Evolutionary conservation across 73 alveolate species (phyloP), one percentile per base, ranked within the genome.

Genomic region (Tetrahymena thermophila): DNA sequence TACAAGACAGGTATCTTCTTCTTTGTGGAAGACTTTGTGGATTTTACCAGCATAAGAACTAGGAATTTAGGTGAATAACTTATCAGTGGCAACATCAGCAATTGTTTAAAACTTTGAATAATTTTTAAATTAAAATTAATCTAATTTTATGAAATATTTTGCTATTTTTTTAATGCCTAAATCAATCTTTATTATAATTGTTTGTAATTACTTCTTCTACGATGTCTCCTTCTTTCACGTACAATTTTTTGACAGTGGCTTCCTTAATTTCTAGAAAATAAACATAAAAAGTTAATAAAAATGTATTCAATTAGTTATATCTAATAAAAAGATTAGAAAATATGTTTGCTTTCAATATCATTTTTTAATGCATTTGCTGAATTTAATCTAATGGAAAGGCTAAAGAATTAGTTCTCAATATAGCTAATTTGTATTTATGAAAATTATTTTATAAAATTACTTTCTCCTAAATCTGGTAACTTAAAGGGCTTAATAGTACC

Each of bases 71-170:
- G 97, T 95, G 85, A 95, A 95, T 93, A 95, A 56, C 57, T 95
- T 95, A 55, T 95, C 97, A 21, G 97, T 95, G 23, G 97, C 93
- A 35, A 95, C 97, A 95, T 95, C 97, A 35, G 97, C 97, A 34
- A 95, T 93, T 9, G 97, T 93, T 35, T 95, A 94, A 50, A 95
- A 95, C 97, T 95, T 89, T 21, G 3, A 14, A 43, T 13, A 89
- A 43, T 71, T 71, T 23, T 28, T 31, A 23, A 71, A 71, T n/a
- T 28, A n/a, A 71, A 58, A 28, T 28, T 16, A 13, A 23, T 40
- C 10, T 40, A 40, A 40, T 40, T 40, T 16, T 3, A 19, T 50
- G 28, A 14, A 5, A 2, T 11, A 19, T 50, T 50, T 50, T 50
- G 83, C 83, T 71, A 71, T 71, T 71, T 71, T 71, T 7, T 71